Conservation (phyloP, 768 basidiomycete genomes). For the Russula emetica region DNA sequence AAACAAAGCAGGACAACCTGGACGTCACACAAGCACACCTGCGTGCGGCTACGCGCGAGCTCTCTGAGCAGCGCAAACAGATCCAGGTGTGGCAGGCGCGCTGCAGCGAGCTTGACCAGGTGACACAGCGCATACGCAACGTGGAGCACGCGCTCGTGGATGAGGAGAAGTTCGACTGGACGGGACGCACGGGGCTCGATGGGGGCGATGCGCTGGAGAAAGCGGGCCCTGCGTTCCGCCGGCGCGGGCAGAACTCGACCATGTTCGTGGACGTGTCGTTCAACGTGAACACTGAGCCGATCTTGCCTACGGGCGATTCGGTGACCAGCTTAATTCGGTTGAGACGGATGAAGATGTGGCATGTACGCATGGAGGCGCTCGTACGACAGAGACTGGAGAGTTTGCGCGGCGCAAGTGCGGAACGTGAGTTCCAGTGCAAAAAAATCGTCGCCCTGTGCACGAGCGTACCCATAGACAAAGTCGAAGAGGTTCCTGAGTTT, state of each 20-base stretch:
- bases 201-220: conserved; percentile 37
- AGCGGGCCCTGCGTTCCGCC: conserved; percentile 64
- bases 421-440: conserved; percentile 88
- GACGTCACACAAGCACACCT: conserved; percentile 84
- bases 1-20: conserved; percentile 81
- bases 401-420: conserved; percentile 74
- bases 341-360: conserved; percentile 78
- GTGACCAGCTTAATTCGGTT: conserved; percentile 61
- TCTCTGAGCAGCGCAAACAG: conserved; percentile 86
- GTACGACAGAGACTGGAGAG: conserved; percentile 64
- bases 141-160: conserved; percentile 72
- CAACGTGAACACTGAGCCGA: conserved; percentile 69
- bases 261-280: conserved; percentile 62
- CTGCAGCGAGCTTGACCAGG: conserved; percentile 75
- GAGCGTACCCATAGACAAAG: conserved; percentile 78
- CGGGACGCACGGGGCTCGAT: conserved; percentile 58
- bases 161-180: conserved; percentile 86
- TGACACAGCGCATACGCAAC: conserved; percentile 77
- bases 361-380: conserved; percentile 69
- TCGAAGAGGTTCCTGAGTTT: conserved; percentile 62
- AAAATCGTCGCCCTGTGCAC: conserved; percentile 88
- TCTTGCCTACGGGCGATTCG: conserved; percentile 58
- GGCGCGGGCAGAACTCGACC: conserved; percentile 62
- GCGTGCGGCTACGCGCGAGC: conserved; percentile 81
- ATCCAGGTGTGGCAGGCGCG: conserved; percentile 70